Conservation (phyloP, 2,329 filamentous ascomycete species). For the Podosphaera fusca region DNA sequence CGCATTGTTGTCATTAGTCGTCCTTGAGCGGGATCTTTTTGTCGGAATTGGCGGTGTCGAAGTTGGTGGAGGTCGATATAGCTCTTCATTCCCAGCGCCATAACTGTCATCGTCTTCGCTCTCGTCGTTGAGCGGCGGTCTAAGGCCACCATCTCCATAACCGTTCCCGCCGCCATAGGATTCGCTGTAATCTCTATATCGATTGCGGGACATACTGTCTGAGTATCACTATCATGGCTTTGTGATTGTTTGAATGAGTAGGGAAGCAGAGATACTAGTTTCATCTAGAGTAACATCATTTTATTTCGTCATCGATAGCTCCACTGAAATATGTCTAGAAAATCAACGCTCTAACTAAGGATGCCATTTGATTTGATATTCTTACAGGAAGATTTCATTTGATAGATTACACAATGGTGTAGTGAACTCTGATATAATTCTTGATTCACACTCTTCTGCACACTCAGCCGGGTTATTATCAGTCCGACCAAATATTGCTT, state of each 20-base stretch:
- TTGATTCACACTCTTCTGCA: no score
- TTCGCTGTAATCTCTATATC: constrained; percentile 14
- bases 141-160: constrained; percentile 9
- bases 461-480: no score
- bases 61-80: constrained; percentile 10
- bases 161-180: constrained; percentile 12
- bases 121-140: constrained; percentile 6
- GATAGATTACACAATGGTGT: no score
- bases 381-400: no score
- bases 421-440: no score
- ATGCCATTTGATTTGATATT: no score
- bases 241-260: constrained; percentile 1
- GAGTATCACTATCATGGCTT: constrained; percentile 7
- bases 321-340: no score
- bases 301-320: no score
- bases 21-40: constrained; percentile 5
- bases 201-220: constrained; percentile 14
- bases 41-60: background rate
- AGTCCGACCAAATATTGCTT: no score
- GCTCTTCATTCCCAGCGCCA: constrained; percentile 11
- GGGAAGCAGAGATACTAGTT: no score
- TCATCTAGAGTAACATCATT: no score
- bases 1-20: constrained; percentile 12
- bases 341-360: no score
- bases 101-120: constrained; percentile 15